Conservation (phyloP, 257 asterid genomes). For the Penstemon eatonii region DNA sequence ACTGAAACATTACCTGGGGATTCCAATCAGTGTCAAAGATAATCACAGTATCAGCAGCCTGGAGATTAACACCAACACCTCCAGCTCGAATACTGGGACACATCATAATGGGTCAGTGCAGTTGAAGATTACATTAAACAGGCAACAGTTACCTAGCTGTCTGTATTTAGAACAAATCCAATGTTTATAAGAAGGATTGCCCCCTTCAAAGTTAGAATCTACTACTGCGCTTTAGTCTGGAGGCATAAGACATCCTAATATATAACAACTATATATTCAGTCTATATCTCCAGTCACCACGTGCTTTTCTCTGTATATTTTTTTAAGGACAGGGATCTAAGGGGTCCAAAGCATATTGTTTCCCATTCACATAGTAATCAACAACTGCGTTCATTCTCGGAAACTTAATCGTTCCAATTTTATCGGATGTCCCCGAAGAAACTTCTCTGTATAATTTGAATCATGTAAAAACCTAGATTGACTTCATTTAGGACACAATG, state of each 20-base stretch:
- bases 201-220: not conserved
- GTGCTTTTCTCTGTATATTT: not conserved
- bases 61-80: constrained; percentile 99
- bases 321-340: too few species aligned
- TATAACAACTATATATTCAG: not conserved
- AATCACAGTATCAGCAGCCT: constrained; percentile 99
- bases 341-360: too few species aligned
- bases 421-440: too few species aligned
- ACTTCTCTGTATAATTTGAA: too few species aligned
- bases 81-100: constrained; percentile 95
- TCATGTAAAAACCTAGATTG: not conserved
- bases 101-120: constrained; percentile 29
- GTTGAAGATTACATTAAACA: constrained; percentile 12
- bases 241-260: constrained; percentile 1
- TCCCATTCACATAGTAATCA: too few species aligned
- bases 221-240: constrained; percentile 4
- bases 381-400: too few species aligned
- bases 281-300: not conserved
- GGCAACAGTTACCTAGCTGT: constrained; percentile 7
- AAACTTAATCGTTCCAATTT: too few species aligned
- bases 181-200: not conserved
- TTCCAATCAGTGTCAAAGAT: constrained; percentile 99
- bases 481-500: constrained; percentile 9
- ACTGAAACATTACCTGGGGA: constrained; percentile 70
- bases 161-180: not conserved